These are phyloP conservation scores for Rutidosis leptorrhynchoides DNA, from an alignment of 129 eudicot genomes.

Conservation along the genomic window DNA sequence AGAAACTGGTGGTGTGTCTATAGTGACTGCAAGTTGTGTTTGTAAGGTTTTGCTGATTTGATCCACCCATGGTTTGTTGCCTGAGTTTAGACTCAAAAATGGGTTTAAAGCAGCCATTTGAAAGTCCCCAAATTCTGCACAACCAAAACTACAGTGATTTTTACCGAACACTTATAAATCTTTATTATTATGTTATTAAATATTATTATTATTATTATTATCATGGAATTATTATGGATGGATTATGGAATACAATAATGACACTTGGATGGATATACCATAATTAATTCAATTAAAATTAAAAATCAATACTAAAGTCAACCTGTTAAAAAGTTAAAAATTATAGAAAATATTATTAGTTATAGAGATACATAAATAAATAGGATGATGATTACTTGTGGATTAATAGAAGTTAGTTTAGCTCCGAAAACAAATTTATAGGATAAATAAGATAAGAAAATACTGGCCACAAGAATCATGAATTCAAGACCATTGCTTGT, in stretches of 20 bases:
- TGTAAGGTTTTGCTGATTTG: constrained; percentile 19
- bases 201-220: too few relatives aligned
- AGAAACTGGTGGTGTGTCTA: constrained; percentile 23
- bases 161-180: background rate
- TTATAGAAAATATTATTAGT: too few relatives aligned
- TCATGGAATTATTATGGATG: too few relatives aligned
- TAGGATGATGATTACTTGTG: too few relatives aligned
- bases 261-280: background rate
- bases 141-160: background rate
- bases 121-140: background rate
- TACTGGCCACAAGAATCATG: background rate
- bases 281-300: background rate
- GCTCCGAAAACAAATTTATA: background rate
- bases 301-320: too few relatives aligned
- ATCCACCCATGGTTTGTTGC: constrained; percentile 21
- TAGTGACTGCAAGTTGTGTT: constrained; percentile 14
- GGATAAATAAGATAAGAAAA: background rate
- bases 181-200: background rate
- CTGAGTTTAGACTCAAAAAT: constrained; percentile 7
- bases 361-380: too few relatives aligned
- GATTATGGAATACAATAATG: too few relatives aligned
- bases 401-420: background rate
- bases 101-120: constrained; percentile 21
- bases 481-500: background rate
- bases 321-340: too few relatives aligned